Base-by-base conservation (phyloP, 768 basidiomycete genomes). In the Podaxis mareebaensis region DNA sequence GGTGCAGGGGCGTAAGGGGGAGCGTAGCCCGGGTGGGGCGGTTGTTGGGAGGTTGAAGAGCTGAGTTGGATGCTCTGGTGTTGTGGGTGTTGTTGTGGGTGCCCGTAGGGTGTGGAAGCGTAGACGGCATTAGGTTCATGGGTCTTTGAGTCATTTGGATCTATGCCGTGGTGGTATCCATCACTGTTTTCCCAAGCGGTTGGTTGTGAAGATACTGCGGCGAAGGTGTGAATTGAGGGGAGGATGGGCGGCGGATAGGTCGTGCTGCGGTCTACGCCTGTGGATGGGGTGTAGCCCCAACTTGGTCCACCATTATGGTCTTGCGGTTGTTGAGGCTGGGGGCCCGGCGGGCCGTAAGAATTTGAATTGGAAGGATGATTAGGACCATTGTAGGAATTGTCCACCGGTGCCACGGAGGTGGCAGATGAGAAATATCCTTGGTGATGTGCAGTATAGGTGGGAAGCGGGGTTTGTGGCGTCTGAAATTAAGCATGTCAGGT, bases 281-380 rank as follows among this genome's bases (percentile, higher is more conserved):
- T 71, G 68, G 75, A 68, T 63, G 81, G 58, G 42, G 71, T 66
- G 69, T 90, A 90, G 7, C 77, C 82, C 89, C 89, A 91, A 12
- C 12, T 10, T 13, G n/a, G 4, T 8, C 54, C 54, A 17, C 26
- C 24, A 15, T 10, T 33, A 24, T 46, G 44, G 10, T 56, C 54
- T 56, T 56, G 54, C 33, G 33, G 33, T 40, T 40, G 80, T 71
- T 30, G 85, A 76, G 11, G 81, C 66, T 38, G 81, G 8, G 33
- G 8, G 33, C 33, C 8, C 33, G 33, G 33, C 33, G 33, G 33
- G 33, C 33, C 33, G 33, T 33, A 33, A 33, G 33, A 33, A 33
- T 33, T 33, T 0, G 33, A 10, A 10, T 33, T 33, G 74, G 60
- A 82, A 79, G 38, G 83, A 69, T 30, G 83, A 68, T 15, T 80